Conservation (phyloP, 2,329 filamentous ascomycete species). For the Orbilia ellipsospora region DNA sequence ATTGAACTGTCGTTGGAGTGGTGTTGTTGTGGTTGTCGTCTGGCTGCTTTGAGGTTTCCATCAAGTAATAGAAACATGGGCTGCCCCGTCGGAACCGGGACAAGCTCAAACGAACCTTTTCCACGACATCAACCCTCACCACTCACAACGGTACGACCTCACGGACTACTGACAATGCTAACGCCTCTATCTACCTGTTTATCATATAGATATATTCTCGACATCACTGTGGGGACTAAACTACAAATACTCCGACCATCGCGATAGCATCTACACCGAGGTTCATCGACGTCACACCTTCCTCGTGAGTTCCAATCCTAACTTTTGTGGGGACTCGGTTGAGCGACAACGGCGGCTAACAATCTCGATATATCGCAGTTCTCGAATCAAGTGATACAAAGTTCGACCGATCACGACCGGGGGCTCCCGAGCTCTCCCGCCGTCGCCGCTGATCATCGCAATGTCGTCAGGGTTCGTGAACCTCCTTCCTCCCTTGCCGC, state of each 20-base stretch:
- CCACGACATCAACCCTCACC: conserved; percentile 14
- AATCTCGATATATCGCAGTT: conserved; percentile 34
- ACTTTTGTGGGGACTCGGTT: background rate
- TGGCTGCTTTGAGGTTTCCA: conserved; percentile 39
- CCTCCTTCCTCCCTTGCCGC: background rate
- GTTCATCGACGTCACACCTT: conserved; percentile 21
- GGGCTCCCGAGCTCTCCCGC: conserved; percentile 41
- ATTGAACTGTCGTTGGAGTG: background rate
- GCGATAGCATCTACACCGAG: conserved; percentile 10
- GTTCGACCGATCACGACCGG: conserved; percentile 24
- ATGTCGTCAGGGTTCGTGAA: conserved; percentile 53
- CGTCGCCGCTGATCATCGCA: conserved; percentile 14
- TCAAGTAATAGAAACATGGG: conserved; percentile 38
- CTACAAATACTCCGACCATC: conserved; percentile 12
- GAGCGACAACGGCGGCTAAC: conserved; percentile 31
- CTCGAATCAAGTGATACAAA: conserved; percentile 18
- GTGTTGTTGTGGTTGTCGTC: conserved; percentile 34
- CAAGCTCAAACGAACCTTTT: conserved; percentile 42
- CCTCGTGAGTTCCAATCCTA: background rate
- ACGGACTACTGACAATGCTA: background rate
- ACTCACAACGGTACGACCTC: background rate
- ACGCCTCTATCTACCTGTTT: conserved; percentile 3
- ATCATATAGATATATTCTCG: conserved; percentile 15
- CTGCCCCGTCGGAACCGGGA: conserved; percentile 16
- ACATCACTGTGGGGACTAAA: conserved; percentile 8